Conservation (phyloP, 2,329 filamentous ascomycete genomes). For the Phoma sp. region DNA sequence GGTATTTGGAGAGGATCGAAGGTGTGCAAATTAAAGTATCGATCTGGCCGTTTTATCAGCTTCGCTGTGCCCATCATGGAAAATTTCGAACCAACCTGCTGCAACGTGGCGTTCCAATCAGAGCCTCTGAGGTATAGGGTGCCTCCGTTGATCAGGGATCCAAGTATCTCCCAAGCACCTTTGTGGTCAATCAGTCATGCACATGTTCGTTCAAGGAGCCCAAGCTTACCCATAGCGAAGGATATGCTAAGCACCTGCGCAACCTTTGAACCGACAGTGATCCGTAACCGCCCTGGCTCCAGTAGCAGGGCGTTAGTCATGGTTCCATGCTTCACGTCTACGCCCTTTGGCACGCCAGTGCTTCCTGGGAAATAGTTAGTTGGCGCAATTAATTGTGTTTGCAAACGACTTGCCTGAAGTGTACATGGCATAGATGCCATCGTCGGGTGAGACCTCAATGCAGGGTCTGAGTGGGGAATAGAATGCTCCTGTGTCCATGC, state of each 20-base stretch:
- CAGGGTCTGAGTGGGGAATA: slow-evolving; percentile 30
- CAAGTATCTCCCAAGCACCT: slow-evolving; percentile 68
- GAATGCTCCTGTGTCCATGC: slow-evolving; percentile 31
- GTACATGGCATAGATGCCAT: slow-evolving; percentile 56
- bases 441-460: slow-evolving; percentile 27
- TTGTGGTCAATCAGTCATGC: not conserved
- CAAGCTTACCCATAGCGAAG: slow-evolving; percentile 66
- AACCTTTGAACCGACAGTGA: slow-evolving; percentile 60
- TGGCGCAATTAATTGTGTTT: too few relatives aligned
- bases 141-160: slow-evolving; percentile 64
- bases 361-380: slow-evolving; percentile 46
- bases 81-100: slow-evolving; percentile 48
- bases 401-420: slow-evolving; percentile 52
- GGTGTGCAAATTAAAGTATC: slow-evolving; percentile 65
- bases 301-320: slow-evolving; percentile 63
- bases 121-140: slow-evolving; percentile 62
- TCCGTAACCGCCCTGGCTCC: slow-evolving; percentile 60
- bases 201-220: not conserved
- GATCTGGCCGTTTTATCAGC: slow-evolving; percentile 43
- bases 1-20: slow-evolving; percentile 62
- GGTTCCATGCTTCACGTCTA: slow-evolving; percentile 64
- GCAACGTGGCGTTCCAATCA: slow-evolving; percentile 58
- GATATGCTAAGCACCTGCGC: slow-evolving; percentile 65
- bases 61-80: not conserved
- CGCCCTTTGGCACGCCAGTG: slow-evolving; percentile 66